Evolutionary conservation across 176 grass and related monocot species (phyloP), one percentile per base, ranked within the genome.

Genomic region (Dactylis glomerata): DNA sequence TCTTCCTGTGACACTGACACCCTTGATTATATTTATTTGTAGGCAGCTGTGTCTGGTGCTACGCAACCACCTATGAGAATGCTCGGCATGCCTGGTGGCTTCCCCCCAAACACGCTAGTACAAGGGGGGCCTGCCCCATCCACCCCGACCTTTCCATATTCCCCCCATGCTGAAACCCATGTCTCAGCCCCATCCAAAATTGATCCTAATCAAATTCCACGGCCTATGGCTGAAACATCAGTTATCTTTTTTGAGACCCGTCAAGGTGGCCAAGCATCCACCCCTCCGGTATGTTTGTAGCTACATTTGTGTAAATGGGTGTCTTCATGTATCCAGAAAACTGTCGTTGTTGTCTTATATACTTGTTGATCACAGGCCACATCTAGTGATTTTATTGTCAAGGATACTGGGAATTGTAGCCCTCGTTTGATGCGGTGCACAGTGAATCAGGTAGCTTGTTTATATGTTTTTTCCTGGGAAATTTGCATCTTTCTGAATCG

Each of bases 351-450:
- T 36, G 34, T 36, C 34, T 36, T 36, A 36, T 36, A 36, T 36
- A 40, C 6, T 41, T 49, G 46, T 40, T 63, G 12, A 66, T 41
- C 77, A n/a, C 81, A 95, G 93, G 80, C 93, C 85, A 83, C 88
- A 3, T 86, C 88, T 10, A 90, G 86, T 74, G 88, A 95, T 27
- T 95, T 95, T 76, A 73, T 95, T 86, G 93, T 92, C 38, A 95
- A 86, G 83, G 93, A 95, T 84, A 89, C 84, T 52, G 93, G 93
- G 38, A 95, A 95, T 67, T 95, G 88, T 62, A 95, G 77, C 56
- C 93, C 93, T 7, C 88, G 93, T 64, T 71, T 92, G 68, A 92
- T 95, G 90, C 88, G 93, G 69, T 95, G 90, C 80, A 95, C 93
- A 15, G 50, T 95, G 57, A 95, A 95, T 92, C 93, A 95, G 88